These are phyloP conservation scores for Xanthoparmelia taractica DNA, from an alignment of 495 filamentous ascomycete species.

Conservation along the genomic window DNA sequence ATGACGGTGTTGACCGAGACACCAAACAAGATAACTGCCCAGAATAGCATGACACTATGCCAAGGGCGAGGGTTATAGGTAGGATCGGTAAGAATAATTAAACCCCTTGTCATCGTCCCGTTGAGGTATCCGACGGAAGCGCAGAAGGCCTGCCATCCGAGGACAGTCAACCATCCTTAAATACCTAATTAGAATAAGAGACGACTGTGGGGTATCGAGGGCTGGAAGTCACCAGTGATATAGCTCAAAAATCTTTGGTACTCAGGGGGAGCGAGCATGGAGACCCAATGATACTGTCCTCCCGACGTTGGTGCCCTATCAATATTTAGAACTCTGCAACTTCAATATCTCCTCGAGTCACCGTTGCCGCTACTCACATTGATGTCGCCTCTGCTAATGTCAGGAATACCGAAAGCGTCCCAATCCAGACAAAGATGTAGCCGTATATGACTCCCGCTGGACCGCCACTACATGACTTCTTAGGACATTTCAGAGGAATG, in stretches of 20 bases:
- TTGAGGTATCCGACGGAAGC: conserved; percentile 27
- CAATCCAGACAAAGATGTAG: conserved; percentile 43
- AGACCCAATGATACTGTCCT: background rate
- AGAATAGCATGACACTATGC: conserved; percentile 38
- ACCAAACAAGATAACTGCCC: conserved; percentile 31
- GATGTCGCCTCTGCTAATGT: background rate
- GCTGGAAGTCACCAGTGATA: conserved; percentile 25
- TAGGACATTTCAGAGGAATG: background rate
- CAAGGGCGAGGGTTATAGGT: conserved; percentile 33
- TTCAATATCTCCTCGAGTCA: background rate
- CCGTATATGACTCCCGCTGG: conserved; percentile 43
- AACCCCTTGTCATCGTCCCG: conserved; percentile 36
- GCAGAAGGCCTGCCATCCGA: conserved; percentile 36
- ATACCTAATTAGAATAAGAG: background rate
- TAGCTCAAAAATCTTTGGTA: conserved; percentile 40
- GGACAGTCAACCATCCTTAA: conserved; percentile 35
- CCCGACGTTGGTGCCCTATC: conserved; percentile 39
- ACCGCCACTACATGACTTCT: conserved; percentile 31
- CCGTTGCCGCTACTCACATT: background rate
- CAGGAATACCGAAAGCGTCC: conserved; percentile 22
- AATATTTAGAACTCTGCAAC: conserved; percentile 24
- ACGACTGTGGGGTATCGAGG: background rate
- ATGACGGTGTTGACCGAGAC: conserved; percentile 37
- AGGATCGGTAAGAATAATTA: conserved; percentile 30
- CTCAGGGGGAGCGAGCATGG: conserved; percentile 31